These are phyloP conservation scores for Plasmodium gonderi DNA, from an alignment of 169 alveolate species.

Conservation along the genomic window DNA sequence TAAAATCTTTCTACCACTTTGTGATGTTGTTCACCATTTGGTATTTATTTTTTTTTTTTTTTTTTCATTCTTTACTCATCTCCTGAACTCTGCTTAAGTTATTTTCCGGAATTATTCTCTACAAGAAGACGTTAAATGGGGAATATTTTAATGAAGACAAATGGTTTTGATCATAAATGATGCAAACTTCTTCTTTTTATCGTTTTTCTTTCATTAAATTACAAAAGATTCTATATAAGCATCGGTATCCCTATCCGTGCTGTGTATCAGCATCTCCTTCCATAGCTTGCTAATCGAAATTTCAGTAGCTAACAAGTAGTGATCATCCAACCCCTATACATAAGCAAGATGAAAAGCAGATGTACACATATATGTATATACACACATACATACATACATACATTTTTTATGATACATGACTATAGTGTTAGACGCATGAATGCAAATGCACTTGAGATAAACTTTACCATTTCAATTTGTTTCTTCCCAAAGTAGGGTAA, in stretches of 20 bases:
- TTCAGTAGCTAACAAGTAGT: constrained; percentile 37
- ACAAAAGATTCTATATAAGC: constrained; percentile 38
- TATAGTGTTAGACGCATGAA: not conserved
- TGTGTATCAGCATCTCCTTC: constrained; percentile 17
- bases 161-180: not conserved
- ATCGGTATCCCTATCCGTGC: constrained; percentile 12
- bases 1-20: not conserved
- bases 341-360: not conserved
- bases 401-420: not conserved
- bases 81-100: not conserved
- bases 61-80: not conserved
- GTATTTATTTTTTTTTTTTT: not conserved
- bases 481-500: constrained; percentile 10
- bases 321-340: constrained; percentile 15
- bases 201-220: not conserved
- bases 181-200: not conserved
- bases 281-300: constrained; percentile 34
- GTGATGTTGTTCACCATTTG: not conserved
- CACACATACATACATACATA: not conserved
- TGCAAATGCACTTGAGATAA: not conserved
- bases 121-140: not conserved
- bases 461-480: not conserved
- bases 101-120: not conserved
- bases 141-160: not conserved
- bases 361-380: too few species aligned